Base-by-base conservation (phyloP, 2,329 filamentous ascomycete species). In the Venturia asperata region DNA sequence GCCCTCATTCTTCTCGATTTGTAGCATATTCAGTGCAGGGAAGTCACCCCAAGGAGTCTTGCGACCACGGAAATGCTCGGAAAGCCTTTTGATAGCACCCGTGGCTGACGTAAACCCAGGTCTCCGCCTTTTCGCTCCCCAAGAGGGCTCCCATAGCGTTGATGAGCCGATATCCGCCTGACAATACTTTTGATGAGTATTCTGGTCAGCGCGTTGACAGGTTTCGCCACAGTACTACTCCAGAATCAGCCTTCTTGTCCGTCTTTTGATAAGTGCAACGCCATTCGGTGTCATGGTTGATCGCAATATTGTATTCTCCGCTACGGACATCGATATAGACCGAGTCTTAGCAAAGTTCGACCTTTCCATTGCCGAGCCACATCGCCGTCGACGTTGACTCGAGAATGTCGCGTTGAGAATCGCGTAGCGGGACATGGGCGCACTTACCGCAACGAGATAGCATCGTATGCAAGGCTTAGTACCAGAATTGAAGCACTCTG, bases 41-140 rank as follows among this genome's bases (percentile, higher is more conserved):
- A 76, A 65, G 64, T 78, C 79, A 7, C 76, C 77, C 77, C 76
- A 80, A 13, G 79, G 69, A 65, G 70, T 73, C 61, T 75, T 77
- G 7, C 65, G 64, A 9, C 27, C 64, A 11, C 68, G 71, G 71
- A 67, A 65, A 65, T 67, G 3, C 39, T 6, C 42, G 21, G 45
- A 45, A 15, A 2, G 45, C 63, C 2, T 47, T 4, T 7, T 17
- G 49, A 24, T 49, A 27, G 42, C 43, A 34, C 10, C 21, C 27
- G 19, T 47, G n/a, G 30, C 21, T n/a, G 5, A 74, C 63, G 65
- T 75, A 76, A 1, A 63, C 19, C 5, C 74, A 72, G 1, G 3
- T 34, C 7, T 34, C 13, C 74, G 69, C 0, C 66, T 47, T 63
- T 75, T 69, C 1, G 24, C 17, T 1, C 69, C 62, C 73, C 73